phyloP scores from a whole-genome alignment of 768 basidiomycete species.

The Naganishia onofrii region DNA sequence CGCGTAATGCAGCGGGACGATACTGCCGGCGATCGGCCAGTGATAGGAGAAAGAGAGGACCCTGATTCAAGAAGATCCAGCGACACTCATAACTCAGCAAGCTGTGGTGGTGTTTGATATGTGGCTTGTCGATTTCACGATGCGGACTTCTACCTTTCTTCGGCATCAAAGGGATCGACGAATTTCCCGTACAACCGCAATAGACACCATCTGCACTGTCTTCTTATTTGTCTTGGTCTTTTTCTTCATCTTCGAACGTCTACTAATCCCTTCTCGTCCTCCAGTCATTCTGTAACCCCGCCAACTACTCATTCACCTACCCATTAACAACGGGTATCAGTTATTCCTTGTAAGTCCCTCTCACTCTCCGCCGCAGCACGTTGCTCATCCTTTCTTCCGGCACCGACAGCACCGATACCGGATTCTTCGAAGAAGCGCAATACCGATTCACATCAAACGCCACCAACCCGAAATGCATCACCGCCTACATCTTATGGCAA shows the following conservation, averaged over 20 bases:
- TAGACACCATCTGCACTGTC: too few species aligned
- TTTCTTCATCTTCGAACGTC: not conserved
- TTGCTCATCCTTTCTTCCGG: not conserved
- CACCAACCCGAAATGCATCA: slow-evolving; percentile 80
- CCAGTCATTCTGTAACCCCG: slow-evolving; percentile 81
- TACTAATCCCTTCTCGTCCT: slow-evolving; percentile 21
- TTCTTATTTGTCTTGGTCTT: not conserved
- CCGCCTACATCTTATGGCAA: slow-evolving; percentile 80
- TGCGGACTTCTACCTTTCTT: too few species aligned
- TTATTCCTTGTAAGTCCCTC: slow-evolving; percentile 73
- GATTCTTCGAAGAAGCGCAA: slow-evolving; percentile 82
- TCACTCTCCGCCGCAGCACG: slow-evolving; percentile 7
- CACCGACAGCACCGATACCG: slow-evolving; percentile 62
- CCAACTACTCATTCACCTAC: slow-evolving; percentile 76
- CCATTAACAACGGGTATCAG: slow-evolving; percentile 81
- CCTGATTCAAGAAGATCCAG: too few species aligned
- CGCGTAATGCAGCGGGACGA: too few species aligned
- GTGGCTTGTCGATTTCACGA: too few species aligned
- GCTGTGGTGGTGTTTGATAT: too few species aligned
- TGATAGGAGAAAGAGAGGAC: too few species aligned
- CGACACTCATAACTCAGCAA: too few species aligned
- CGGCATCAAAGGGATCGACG: not conserved
- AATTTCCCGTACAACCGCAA: too few species aligned
- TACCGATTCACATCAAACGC: slow-evolving; percentile 88
- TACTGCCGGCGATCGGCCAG: too few species aligned